Evolutionary conservation across 2,329 filamentous ascomycete genomes (phyloP).

Genomic region (Dactylellina leptospora): DNA sequence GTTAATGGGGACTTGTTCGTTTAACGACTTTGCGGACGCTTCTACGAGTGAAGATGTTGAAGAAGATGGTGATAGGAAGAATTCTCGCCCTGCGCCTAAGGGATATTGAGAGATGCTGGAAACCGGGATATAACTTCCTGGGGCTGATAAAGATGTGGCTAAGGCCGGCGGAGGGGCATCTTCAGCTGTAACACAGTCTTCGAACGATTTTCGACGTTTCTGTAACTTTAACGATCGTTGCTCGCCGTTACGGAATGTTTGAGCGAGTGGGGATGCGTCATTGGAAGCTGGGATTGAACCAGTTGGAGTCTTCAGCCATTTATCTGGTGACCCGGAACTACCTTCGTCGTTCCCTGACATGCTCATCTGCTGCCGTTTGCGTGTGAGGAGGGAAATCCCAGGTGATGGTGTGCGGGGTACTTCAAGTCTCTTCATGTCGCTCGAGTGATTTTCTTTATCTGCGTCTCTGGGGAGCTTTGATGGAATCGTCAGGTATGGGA

Average conservation of each 20-base stretch:
- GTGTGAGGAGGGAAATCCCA: constrained; percentile 49
- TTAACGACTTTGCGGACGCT: constrained; percentile 52
- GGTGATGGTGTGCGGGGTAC: constrained; percentile 50
- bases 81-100: constrained; percentile 48
- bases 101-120: constrained; percentile 52
- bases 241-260: constrained; percentile 43
- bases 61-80: constrained; percentile 56
- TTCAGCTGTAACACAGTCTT: constrained; percentile 56
- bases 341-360: constrained; percentile 51
- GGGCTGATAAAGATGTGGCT: constrained; percentile 43
- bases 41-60: constrained; percentile 56
- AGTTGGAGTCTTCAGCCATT: constrained; percentile 56
- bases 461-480: constrained; percentile 17
- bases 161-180: constrained; percentile 54
- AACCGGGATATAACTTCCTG: constrained; percentile 50
- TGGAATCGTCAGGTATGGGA: constrained; percentile 34
- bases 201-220: constrained; percentile 56
- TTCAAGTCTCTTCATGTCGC: constrained; percentile 42
- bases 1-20: constrained; percentile 55
- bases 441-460: constrained; percentile 40
- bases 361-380: constrained; percentile 54
- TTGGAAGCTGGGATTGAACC: constrained; percentile 53
- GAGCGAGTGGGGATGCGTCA: constrained; percentile 36
- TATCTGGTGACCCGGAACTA: constrained; percentile 54
- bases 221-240: constrained; percentile 51